Evolutionary conservation across 1,284 basidiomycete genomes (phyloP), one percentile per base, ranked within the genome.

Genomic region (Apiotrichum gracile): DNA sequence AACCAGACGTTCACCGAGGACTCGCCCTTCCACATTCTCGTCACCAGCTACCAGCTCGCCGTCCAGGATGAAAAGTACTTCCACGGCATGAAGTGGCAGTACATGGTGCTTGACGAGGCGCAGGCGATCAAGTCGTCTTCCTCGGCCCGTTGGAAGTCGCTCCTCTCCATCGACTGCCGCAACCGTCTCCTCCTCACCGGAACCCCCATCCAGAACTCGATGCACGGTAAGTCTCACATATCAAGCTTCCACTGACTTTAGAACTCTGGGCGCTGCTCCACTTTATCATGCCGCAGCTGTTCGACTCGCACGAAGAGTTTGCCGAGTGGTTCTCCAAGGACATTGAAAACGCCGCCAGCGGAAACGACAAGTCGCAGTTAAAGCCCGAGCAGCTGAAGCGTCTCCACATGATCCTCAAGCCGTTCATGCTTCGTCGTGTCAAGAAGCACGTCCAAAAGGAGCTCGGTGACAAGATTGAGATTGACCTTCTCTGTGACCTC

Each of bases 271-370:
- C 96, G 2, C 79, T 99, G 54, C 80, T 99, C 46, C 96, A 99
- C 74, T 99, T 99, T 78, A 98, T 99, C 78, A 99, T 99, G 96
- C 96, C 96, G 1, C 93, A 88, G 69, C 78, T 99, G 49, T 99
- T 99, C 75, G 96, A 98, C 74, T 97, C 93, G 33, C 94, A 98
- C 69, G 93, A 98, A 69, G 96, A 99, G 77, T 99, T 99, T 78
- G 92, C 89, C 71, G 96, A 98, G 74, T 99, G 96, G 96, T 99
- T 99, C 77, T 97, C 94, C 24, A 97, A 97, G 74, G 96, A 98
- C 69, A 97, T 98, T 54, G 96, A 98, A 78, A 93, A 88, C 70
- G 89, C 89, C 19, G 91, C 79, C 80, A 91, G 91, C 63, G 88
- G 87, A 12, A 85, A 85, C 70, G 71, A 70, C 31, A 87, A 86